A percentile compares a stretch with the other conserved stretches of the same genome.
Evolutionary conservation across 2,329 filamentous ascomycete genomes (phyloP).

Genomic region (Didymosphaeria variabile): DNA sequence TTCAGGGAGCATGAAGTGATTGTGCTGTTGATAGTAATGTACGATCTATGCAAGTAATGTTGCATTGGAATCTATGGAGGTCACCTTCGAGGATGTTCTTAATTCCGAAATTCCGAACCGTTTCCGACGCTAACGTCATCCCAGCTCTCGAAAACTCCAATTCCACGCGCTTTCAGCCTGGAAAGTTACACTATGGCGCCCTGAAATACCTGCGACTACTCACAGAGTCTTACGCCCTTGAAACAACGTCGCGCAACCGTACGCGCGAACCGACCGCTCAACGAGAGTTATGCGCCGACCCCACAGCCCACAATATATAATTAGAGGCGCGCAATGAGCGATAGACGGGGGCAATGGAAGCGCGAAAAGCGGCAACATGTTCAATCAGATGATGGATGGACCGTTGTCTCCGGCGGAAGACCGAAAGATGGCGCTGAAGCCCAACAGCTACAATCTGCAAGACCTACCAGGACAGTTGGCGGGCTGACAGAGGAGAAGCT

Average conservation of each 20-base stretch:
- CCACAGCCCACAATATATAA: neutral
- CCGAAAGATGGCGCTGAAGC: conserved; percentile 11
- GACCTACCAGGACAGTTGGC: conserved; percentile 28
- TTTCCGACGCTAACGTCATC: neutral
- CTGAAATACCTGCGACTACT: neutral
- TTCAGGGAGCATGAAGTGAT: neutral
- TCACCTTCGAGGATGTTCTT: neutral
- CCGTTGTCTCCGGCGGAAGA: conserved; percentile 32
- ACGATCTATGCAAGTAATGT: neutral
- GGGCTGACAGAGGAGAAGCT: conserved; percentile 40
- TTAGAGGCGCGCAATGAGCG: conserved; percentile 1
- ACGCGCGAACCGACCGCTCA: neutral
- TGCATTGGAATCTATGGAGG: neutral
- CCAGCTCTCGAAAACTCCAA: neutral
- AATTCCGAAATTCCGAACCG: conserved; percentile 1
- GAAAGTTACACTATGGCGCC: neutral
- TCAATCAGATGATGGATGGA: conserved; percentile 47
- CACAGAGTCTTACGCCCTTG: neutral
- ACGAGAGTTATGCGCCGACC: neutral
- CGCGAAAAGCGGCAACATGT: conserved; percentile 44
- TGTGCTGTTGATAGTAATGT: neutral
- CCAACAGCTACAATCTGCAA: conserved; percentile 16
- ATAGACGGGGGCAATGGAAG: conserved; percentile 17
- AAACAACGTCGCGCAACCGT: neutral
- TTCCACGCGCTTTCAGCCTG: neutral